Base-by-base conservation (phyloP, 495 filamentous ascomycete genomes). In the Annulohypoxylon maeteangense region DNA sequence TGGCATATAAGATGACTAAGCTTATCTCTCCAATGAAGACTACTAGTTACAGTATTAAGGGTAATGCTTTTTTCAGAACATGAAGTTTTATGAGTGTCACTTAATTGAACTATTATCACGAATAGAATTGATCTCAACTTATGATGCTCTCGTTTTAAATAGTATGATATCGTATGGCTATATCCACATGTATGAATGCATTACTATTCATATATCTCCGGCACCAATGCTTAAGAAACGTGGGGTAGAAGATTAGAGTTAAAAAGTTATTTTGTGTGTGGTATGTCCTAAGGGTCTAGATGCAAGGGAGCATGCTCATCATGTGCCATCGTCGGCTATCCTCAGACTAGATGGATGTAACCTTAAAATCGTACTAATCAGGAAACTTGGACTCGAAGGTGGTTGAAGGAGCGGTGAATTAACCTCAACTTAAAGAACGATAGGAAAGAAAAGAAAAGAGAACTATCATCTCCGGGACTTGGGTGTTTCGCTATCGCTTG, bases 391-490 rank as follows among this genome's bases (percentile, higher is more conserved):
- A 38, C 38, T 65, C 4, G 48, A 68, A 48, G 27, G 16, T 36
- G 31, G 40, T 63, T 20, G 12, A 68, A 68, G 60, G 56, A 73
- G 70, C 70, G 70, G 70, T 73, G 65, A 68, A 62, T 73, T 27
- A 51, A 22, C n/a, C 22, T 57, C 45, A 4, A 60, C n/a, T 10
- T 16, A 23, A 54, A 29, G n/a, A 45, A 32, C 7, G 18, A 27
- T 23, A 60, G 27, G 25, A 18, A 25, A 56, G 14, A 40, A 12
- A 40, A 40, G 38, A 14, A 11, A 31, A 47, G 32, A 62, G 11
- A 32, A 27, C 8, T 16, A 44, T 56, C 20, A 25, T 47, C 42
- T 31, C 42, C 10, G n/a, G 42, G 22, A 42, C 12, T 34, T 51
- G 4, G 20, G 2, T 51, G 11, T 51, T 29, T 44, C n/a, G n/a